A percentile compares a stretch with the other conserved stretches of the same genome.
These are phyloP conservation scores for Aspergillus ellipticus DNA, from an alignment of 495 filamentous ascomycete species.

Conservation along the genomic window DNA sequence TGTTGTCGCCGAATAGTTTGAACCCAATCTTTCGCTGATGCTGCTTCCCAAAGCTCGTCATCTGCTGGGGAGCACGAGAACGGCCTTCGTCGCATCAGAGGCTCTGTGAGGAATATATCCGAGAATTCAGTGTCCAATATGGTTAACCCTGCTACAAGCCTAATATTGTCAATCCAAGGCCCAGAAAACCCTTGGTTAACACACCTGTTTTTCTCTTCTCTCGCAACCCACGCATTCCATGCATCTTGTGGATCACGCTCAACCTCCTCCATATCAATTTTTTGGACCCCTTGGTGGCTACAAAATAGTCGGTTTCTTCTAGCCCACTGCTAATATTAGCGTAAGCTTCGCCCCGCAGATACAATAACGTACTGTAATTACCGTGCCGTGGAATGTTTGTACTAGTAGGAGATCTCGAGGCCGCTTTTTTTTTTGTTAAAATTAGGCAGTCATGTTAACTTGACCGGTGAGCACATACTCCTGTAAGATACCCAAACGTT, in stretches of 20 bases:
- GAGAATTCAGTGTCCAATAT: constrained; percentile 31
- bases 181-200: not conserved
- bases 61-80: constrained; percentile 17
- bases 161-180: not conserved
- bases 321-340: constrained; percentile 7
- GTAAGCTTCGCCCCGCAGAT: not conserved
- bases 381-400: constrained; percentile 33
- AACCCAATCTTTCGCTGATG: not conserved
- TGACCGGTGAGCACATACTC: constrained; percentile 9
- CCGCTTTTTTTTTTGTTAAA: constrained; percentile 12
- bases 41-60: constrained; percentile 25
- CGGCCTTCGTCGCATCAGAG: constrained; percentile 19
- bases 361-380: constrained; percentile 20
- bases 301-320: constrained; percentile 1
- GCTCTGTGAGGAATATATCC: constrained; percentile 27
- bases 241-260: constrained; percentile 13
- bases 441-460: no score
- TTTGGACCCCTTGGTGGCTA: not conserved
- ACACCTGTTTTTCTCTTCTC: constrained; percentile 20
- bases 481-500: constrained; percentile 33
- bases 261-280: not conserved
- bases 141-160: constrained; percentile 18
- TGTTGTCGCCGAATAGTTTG: not conserved
- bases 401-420: constrained; percentile 21
- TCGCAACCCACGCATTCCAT: constrained; percentile 14